These are phyloP conservation scores for Xylaria venustula DNA, from an alignment of 495 filamentous ascomycete species.

Conservation along the genomic window DNA sequence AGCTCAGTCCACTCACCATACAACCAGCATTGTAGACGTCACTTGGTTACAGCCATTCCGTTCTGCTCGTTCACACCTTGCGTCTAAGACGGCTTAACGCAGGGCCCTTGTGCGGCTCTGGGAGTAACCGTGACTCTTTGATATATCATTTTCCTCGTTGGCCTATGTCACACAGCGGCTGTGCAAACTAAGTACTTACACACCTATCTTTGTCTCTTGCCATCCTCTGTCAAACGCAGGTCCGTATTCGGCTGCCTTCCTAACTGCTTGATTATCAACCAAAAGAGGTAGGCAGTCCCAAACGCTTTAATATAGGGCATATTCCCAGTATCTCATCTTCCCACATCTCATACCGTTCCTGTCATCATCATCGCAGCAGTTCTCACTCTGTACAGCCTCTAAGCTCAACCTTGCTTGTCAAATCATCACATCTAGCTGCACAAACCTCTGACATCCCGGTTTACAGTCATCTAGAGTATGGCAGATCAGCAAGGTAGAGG, in stretches of 20 bases:
- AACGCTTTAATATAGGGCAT: no score
- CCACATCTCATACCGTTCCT: no score
- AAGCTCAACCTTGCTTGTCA: no score
- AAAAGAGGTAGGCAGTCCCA: no score
- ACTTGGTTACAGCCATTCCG: background rate
- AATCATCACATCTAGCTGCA: background rate
- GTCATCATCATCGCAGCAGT: no score
- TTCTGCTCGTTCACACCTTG: background rate
- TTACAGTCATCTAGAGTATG: background rate
- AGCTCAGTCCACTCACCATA: no score
- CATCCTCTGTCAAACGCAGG: background rate
- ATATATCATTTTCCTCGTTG: background rate
- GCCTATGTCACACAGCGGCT: background rate
- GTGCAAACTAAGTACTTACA: background rate
- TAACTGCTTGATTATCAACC: no score
- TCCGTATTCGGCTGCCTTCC: no score
- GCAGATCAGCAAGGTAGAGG: slow-evolving; percentile 18
- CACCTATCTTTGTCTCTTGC: background rate
- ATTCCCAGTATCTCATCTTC: no score
- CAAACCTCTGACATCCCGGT: background rate
- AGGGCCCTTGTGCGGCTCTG: background rate
- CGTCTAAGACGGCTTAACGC: background rate
- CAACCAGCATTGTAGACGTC: background rate
- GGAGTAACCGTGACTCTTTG: background rate
- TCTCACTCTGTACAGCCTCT: no score